Base-by-base conservation (phyloP, 495 filamentous ascomycete species). In the Physcia stellaris region DNA sequence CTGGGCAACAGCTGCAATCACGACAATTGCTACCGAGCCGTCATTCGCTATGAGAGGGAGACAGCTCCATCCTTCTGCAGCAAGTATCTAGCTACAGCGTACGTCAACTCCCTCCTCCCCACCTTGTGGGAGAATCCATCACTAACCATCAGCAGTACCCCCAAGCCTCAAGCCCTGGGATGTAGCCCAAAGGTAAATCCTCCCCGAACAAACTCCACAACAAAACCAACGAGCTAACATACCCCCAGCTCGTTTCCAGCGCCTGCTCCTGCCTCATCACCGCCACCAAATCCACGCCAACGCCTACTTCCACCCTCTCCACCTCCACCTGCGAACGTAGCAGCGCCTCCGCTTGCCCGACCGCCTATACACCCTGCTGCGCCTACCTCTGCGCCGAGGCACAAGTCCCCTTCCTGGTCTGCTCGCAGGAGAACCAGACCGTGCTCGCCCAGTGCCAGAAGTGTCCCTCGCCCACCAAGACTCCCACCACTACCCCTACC, bases 351-450 rank as follows among this genome's bases (percentile, higher is more conserved):
- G 43, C 34, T 2, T 46, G 43, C 9, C 43, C 43, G 15, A 31
- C 43, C 17, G 29, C 38, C 1, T 35, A 33, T 4, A 38, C 40
- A 18, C 43, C 31, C 9, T 46, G 43, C 36, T 49, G 46, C 27
- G 32, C 17, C 20, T 49, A 36, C 16, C 35, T 41, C 16, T 49
- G 46, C 24, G 37, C 10, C 21, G 46, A 46, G 23, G 46, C 46
- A 3, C 46, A 49, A 33, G 46, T 49, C 24, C 46, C 46, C 4
- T 49, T 28, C 30, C 37, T 47, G 24, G 38, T 49, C n/a, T 49
- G 46, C 26, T 31, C 31, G 17, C 27, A 31, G 26, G 41, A 26
- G 24, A 23, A 49, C 13, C 37, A 37, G 15, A 37, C 35, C 0
- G 29, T 22, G 32, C 47, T 33, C 29, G 37, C 32, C 2, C 20